phyloP scores from a whole-genome alignment of 306 rosid genomes.

The Quercus glauca region DNA sequence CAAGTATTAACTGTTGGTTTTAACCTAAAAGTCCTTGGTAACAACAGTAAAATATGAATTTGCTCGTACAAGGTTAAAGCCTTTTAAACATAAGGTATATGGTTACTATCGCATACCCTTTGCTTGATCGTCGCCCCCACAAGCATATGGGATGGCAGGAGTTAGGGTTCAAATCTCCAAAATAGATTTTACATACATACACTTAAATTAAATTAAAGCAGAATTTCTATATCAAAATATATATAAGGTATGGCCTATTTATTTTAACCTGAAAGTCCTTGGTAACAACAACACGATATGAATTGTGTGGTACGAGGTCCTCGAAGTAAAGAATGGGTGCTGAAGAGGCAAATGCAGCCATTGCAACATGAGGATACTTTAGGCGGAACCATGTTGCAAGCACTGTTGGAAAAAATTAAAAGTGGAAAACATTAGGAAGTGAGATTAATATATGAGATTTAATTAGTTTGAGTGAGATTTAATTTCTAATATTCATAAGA shows the following conservation, averaged over 20 bases:
- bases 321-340: neutral
- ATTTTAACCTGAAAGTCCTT: slow-evolving; percentile 32
- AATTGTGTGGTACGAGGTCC: slow-evolving; percentile 23
- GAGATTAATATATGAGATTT: neutral
- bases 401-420: slow-evolving; percentile 2
- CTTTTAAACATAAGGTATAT: no score
- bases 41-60: no score
- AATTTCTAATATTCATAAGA: neutral
- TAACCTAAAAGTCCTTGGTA: no score
- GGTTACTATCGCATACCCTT: fast-evolving
- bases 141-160: fast-evolving
- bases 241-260: neutral
- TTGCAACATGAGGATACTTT: no score
- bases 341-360: no score
- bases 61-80: no score
- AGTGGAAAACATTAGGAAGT: neutral
- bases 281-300: slow-evolving; percentile 21
- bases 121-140: no score
- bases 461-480: neutral
- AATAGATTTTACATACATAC: fast-evolving
- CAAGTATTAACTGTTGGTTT: no score
- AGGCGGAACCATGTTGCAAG: no score
- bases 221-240: no score
- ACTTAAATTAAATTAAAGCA: no score
- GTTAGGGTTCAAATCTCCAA: fast-evolving